These are phyloP conservation scores for Zymoseptoria ardabiliae DNA, from an alignment of 2,329 filamentous ascomycete species.

Conservation along the genomic window DNA sequence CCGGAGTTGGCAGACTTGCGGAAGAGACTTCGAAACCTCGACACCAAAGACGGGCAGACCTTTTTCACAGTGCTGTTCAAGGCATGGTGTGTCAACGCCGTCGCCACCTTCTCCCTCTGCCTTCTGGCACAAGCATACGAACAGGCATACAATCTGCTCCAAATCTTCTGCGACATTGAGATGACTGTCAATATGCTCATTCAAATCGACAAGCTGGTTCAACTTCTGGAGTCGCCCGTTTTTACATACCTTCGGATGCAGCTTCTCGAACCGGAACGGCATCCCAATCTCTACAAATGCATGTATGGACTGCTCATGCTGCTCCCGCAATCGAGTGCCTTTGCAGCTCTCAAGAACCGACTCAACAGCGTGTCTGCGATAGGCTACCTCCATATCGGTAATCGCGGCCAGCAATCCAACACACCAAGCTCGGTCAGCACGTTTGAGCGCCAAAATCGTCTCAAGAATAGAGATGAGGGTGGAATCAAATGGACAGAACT, in stretches of 20 bases:
- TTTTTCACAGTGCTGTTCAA: conserved; percentile 92
- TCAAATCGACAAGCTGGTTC: conserved; percentile 96
- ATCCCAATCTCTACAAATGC: conserved; percentile 83
- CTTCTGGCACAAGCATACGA: conserved; percentile 95
- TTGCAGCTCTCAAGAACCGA: conserved; percentile 91
- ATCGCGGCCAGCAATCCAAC: conserved; percentile 18
- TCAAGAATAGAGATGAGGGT: conserved; percentile 64
- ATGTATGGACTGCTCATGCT: conserved; percentile 96
- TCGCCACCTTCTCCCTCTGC: conserved; percentile 93
- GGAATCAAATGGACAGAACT: conserved; percentile 83
- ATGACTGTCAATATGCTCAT: conserved; percentile 99
- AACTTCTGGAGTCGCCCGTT: conserved; percentile 91
- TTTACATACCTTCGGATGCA: conserved; percentile 97
- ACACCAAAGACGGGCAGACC: conserved; percentile 86
- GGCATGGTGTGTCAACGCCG: conserved; percentile 97
- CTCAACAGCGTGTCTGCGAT: conserved; percentile 96
- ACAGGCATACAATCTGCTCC: conserved; percentile 89
- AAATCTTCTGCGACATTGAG: conserved; percentile 96
- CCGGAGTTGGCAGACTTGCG: conserved; percentile 86
- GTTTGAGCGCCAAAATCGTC: conserved; percentile 55
- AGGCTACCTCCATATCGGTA: conserved; percentile 75
- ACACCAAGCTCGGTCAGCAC: conserved; percentile 32
- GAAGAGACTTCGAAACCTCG: conserved; percentile 81
- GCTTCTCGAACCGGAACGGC: conserved; percentile 87
- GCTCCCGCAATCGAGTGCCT: conserved; percentile 93